Evolutionary conservation across 1,139 yeast species (phyloP).

Genomic region (Geotrichum klebahnii): DNA sequence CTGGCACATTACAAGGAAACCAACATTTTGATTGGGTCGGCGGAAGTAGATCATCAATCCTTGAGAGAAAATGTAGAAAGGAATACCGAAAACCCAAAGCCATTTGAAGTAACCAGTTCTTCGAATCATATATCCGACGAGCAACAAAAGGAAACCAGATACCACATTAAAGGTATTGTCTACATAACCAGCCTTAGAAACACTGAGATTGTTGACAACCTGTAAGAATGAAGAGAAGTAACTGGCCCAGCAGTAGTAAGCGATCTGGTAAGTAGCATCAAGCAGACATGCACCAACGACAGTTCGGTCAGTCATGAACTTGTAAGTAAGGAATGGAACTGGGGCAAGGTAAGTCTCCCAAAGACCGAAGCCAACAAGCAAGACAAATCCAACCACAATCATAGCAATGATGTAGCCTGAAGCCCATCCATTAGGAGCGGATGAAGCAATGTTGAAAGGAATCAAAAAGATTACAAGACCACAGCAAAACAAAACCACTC

Average conservation of each 20-base stretch:
- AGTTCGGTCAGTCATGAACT: slow-evolving; percentile 33
- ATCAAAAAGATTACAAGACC: slow-evolving; percentile 21
- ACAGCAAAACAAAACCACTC: neutral
- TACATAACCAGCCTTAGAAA: slow-evolving; percentile 32
- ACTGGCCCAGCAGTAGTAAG: slow-evolving; percentile 37
- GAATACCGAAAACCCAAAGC: slow-evolving; percentile 29
- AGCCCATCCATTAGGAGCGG: slow-evolving; percentile 32
- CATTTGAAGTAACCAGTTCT: neutral
- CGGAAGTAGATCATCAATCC: slow-evolving; percentile 39
- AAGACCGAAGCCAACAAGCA: slow-evolving; percentile 33
- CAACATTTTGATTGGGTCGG: slow-evolving; percentile 29
- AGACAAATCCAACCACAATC: slow-evolving; percentile 35
- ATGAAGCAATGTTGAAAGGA: too few relatives aligned
- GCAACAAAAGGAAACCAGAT: neutral
- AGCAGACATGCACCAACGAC: slow-evolving; percentile 35
- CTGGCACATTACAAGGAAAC: slow-evolving; percentile 38
- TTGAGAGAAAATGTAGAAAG: slow-evolving; percentile 33
- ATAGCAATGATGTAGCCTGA: slow-evolving; percentile 37
- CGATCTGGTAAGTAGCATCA: slow-evolving; percentile 29
- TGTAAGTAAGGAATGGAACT: slow-evolving; percentile 33
- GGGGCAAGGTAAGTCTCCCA: slow-evolving; percentile 36
- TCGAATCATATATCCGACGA: neutral
- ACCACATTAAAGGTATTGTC: neutral
- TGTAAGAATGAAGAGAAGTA: slow-evolving; percentile 34
- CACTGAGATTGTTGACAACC: slow-evolving; percentile 33